Evolutionary conservation across 352 stramenopile species (phyloP).

Genomic region (Plasmopara halstedii): DNA sequence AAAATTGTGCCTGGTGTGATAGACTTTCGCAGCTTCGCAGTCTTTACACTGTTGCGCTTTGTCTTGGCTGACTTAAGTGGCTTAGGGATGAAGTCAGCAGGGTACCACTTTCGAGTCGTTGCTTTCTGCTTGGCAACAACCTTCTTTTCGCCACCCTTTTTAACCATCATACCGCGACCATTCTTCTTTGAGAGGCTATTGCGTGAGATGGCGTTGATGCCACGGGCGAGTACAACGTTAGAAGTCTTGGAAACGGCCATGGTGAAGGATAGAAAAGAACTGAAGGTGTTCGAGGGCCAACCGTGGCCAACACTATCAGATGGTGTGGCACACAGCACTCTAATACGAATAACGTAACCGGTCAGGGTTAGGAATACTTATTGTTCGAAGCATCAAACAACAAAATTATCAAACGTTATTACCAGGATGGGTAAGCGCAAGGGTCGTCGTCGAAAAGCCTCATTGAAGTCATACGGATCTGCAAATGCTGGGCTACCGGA

Average conservation of each 20-base stretch:
- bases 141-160: conserved; percentile 64
- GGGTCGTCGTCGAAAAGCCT: neutral
- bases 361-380: neutral
- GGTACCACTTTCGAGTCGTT: conserved; percentile 69
- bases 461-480: neutral
- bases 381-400: no score
- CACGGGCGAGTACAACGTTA: conserved; percentile 66
- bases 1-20: conserved; percentile 97
- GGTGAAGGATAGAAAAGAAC: conserved; percentile 60
- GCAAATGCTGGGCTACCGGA: neutral
- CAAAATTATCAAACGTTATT: no score
- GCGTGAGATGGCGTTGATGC: conserved; percentile 70
- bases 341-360: neutral
- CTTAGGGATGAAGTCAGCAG: conserved; percentile 59
- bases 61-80: conserved; percentile 58
- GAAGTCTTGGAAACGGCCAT: conserved; percentile 38
- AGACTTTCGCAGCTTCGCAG: conserved; percentile 90
- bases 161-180: conserved; percentile 47
- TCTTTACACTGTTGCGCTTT: conserved; percentile 73
- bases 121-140: conserved; percentile 32
- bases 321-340: conserved; percentile 6
- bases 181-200: conserved; percentile 60
- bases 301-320: conserved; percentile 17
- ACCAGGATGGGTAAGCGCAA: conserved; percentile 15
- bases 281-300: conserved; percentile 8